Base-by-base conservation (phyloP, 495 filamentous ascomycete species). In the Penicillium longicatenatum region DNA sequence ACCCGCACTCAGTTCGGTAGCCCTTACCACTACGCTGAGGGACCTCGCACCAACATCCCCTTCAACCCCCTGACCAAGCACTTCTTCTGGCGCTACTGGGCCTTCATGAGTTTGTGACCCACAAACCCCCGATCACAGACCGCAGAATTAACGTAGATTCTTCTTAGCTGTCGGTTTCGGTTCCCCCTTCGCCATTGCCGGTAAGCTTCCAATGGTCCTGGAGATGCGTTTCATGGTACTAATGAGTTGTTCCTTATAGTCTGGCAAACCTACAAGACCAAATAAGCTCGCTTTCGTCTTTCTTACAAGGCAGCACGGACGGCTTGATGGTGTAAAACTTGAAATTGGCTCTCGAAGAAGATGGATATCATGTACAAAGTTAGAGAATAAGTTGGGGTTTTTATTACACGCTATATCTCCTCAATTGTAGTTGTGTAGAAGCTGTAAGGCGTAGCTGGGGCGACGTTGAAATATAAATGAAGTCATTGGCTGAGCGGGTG, bases 11-110 rank as follows among this genome's bases (percentile, higher is more conserved):
- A 89, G 76, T 77, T 94, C 64, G 85, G 84, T 57, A 94, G 91
- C 69, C 92, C 92, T 26, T 95, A 96, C 84, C 94, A 98, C 83
- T 98, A 98, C 81, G 89, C 93, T 59, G 95, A 98, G 82, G 95
- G 94, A 52, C 94, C 95, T 66, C 86, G 86, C 70, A 86, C 83
- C 81, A 97, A 96, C 82, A 78, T 98, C 58, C 94, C 94, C 59
- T 98, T 98, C 87, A 95, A 98, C 82, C 87, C 95, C 62, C 78
- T 88, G 78, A 95, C 88, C 67, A 87, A 86, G 75, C 88, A 79
- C 74, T 98, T 98, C 75, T 83, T 77, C 57, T 45, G 89, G 62
- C 82, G 87, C 78, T 98, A 89, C 85, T 94, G 91, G 89, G 71
- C 66, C 22, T 95, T 89, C 81, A 85, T 84, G 82, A 68, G 88